Evolutionary conservation across 139 green algal species (phyloP), one percentile per base, ranked within the genome.

Genomic region (Astrephomene gubernaculifera): DNA sequence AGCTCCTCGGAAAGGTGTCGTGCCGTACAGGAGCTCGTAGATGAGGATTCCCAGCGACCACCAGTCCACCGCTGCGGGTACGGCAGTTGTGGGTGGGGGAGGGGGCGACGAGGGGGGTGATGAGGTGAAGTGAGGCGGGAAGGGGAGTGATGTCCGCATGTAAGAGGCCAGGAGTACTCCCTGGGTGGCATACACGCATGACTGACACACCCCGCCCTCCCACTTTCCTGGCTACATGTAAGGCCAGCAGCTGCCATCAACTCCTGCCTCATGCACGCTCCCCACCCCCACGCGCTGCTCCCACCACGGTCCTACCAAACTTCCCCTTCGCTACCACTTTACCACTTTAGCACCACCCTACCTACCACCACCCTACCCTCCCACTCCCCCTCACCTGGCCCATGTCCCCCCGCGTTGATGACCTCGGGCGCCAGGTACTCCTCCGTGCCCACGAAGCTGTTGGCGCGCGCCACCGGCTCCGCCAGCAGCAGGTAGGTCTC

Each of bases 11-110:
- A 99, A 99, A 53, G 96, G 96, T 3, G 95, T 97, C 61, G 87
- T 92, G n/a, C 96, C 96, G 82, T 95, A 98, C 57, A 97, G 68
- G 74, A 99, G 93, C 94, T 99, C 97, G 87, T 98, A 98, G 44
- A 99, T 92, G 45, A 99, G 94, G 81, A 99, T 98, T 81, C 97
- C 96, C 82, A 98, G 93, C 44, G 92, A 96, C 96, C 96, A 98
- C 95, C 95, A 97, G 90, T 98, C 95, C 29, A 94, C 94, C 43
- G 86, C 84, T 39, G 90, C 69, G 27, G 2, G n/a, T 14, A 35
- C 3, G 36, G 44, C 1, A 12, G 44, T 27, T 1, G 71, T n/a
- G 44, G 45, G n/a, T 8, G 71, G 43, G 27, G 41, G 41, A 5
- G 70, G 25, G 6, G 43, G 70, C 33, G 64, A 5, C 9, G 21